Base-by-base conservation (phyloP, 129 eudicot genomes). In the Oenanthe sinensis region DNA sequence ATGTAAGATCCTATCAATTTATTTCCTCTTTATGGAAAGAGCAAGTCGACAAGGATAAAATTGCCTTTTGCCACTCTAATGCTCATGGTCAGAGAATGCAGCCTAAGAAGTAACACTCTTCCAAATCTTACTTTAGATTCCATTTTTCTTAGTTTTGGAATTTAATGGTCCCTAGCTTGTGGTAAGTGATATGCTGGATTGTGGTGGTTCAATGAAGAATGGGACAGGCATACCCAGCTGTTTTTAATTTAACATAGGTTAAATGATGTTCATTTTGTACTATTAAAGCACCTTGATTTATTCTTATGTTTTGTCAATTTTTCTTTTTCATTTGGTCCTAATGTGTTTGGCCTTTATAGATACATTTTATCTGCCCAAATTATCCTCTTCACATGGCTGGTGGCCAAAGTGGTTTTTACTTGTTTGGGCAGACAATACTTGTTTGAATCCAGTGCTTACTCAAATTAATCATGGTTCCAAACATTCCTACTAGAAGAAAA, bases 241-340 rank as follows among this genome's bases (percentile, higher is more conserved):
- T 65, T 26, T 65, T 30, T 26, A 9, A 30, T 30, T 30, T 30
- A 30, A 26, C 71, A 65, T 10, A 65, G 71, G 71, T 65, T 28
- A 65, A 65, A 65, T 26, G 20, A 65, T 65, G 37, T 26, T 85
- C 82, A 85, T 82, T 82, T 85, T 65, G 28, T 50, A 40, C 12
- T 15, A 58, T 77, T 58, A 72, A 76, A 82, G 79, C 63, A 48
- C 44, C 45, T 77, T 82, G 77, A 65, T 81, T 63, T 72, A 60
- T 28, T 71, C 75, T 73, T 54, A 22, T 85, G 84, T 82, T 77
- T 79, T 76, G 85, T 82, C 88, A 75, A 82, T 85, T 85, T 69
- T 58, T 43, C 28, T 39, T 65, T 15, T 75, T 50, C 52, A 39
- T 77, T 77, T 77, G 72, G 70, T 77, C 37, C 69, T 62, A 4